phyloP scores from a whole-genome alignment of 495 filamentous ascomycete genomes.

The Penicillium argentinense region DNA sequence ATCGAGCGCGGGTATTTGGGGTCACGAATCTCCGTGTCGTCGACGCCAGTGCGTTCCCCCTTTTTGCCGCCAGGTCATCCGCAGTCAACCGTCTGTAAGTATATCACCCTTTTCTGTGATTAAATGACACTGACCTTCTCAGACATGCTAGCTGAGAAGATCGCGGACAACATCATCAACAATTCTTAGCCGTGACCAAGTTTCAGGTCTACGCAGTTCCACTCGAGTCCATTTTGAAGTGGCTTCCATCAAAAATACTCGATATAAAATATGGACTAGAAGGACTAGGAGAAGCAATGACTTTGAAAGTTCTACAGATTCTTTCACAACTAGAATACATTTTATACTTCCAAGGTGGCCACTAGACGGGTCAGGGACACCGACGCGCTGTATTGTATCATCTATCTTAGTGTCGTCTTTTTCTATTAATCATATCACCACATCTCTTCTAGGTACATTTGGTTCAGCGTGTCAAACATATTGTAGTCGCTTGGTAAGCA shows the following conservation, averaged over 20 bases:
- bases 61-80: constrained; percentile 59
- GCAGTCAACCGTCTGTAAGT: constrained; percentile 49
- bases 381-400: background rate
- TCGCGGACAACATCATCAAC: constrained; percentile 51
- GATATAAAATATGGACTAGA: background rate
- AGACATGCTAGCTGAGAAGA: constrained; percentile 63
- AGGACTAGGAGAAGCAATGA: background rate
- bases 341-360: too few species aligned
- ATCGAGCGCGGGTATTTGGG: constrained; percentile 48
- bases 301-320: too few species aligned
- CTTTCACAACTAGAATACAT: too few species aligned
- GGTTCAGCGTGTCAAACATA: constrained; percentile 29
- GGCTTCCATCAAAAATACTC: too few species aligned
- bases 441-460: constrained; percentile 26
- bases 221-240: too few species aligned
- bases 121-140: constrained; percentile 3
- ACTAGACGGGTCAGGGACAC: too few species aligned
- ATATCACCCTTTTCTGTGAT: background rate
- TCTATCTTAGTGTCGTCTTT: background rate
- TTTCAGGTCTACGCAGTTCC: too few species aligned
- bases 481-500: constrained; percentile 29
- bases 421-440: constrained; percentile 14
- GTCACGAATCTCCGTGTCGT: constrained; percentile 56
- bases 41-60: constrained; percentile 58
- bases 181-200: background rate